Base-by-base conservation (phyloP, 1,284 basidiomycete genomes). In the Ustilago xerochloae region DNA sequence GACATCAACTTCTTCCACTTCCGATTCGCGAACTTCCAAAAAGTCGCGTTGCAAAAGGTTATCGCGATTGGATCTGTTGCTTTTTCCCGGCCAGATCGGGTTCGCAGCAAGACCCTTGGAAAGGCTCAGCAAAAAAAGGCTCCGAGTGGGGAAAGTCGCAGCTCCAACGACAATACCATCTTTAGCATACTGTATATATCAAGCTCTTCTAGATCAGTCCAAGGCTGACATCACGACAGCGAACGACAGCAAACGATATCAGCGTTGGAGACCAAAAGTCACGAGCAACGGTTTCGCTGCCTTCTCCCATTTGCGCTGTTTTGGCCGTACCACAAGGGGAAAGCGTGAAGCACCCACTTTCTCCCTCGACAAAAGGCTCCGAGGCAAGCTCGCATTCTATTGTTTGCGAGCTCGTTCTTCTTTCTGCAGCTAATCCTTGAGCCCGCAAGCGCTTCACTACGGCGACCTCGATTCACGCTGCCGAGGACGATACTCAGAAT, bases 1-100 rank as follows among this genome's bases (percentile, higher is more conserved):
- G 28, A 32, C 46, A 41, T 48, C 20, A 10, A 32, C 35, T 18
- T 28, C 16, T 22, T 26, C 20, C 28, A 63, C 51, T 69, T 63
- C 66, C 66, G 66, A 69, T 43, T 69, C 66, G 56, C 66, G 66
- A 69, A 60, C 51, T 63, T 63, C 36, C 3, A 20, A 3, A 24
- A 22, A 24, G 18, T n/a, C n/a, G n/a, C n/a, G n/a, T n/a, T n/a
- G n/a, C n/a, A 38, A 47, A 54, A 3, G 33, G 3, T 16, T 12
- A 54, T 47, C 50, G 39, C 26, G 50, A 52, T 53, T 41, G 18
- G 26, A 56, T 26, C 24, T 22, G 3, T 6, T 8, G 32, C 18
- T 20, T n/a, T 9, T 3, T 24, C 32, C 30, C 9, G 2, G 5
- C 15, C 18, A 22, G 22, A 61, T 61, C 51, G 43, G 51, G 50